Evolutionary conservation across 2,329 filamentous ascomycete species (phyloP), one percentile per base, ranked within the genome.

Genomic region (Colletotrichum shisoi): DNA sequence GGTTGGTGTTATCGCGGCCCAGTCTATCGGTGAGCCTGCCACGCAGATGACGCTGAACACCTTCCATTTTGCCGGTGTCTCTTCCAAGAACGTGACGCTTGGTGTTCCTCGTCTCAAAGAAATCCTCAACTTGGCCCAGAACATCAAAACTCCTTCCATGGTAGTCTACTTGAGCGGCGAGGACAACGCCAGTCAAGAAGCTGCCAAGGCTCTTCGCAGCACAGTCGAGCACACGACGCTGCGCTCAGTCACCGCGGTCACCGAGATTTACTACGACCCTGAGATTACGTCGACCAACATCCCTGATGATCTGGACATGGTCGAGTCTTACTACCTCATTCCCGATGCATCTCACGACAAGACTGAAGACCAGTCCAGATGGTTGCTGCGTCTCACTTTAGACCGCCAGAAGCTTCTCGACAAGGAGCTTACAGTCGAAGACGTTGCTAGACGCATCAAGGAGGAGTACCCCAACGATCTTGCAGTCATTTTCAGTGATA

Each of bases 41-140:
- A 99, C 95, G 1, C 95, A 99, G 84, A 99, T 99, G 95, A 99
- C 95, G 1, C 83, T 99, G 69, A 99, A 99, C 82, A 99, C 95
- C 27, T 99, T 99, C 91, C 95, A 99, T 85, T 99, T 99, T 79
- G 94, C 95, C 79, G 95, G 95, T 97, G 93, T 99, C 69, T 97
- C 96, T 44, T 97, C 94, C 27, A 99, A 99, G 90, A 99, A 99
- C 85, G 94, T 99, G 62, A 99, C 95, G 0, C 89, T 99, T 56
- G 95, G 95, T 93, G 95, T 99, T 49, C 95, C 95, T 49, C 94
- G 95, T 89, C 87, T 99, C 57, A 99, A 99, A 86, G 95, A 99
- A 82, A 99, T 99, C 88, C 85, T 99, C 65, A 99, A 99, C 78
- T 89, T 99, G 67, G 95, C 96, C 0, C 94, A 91, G 72, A 96